Evolutionary conservation across 1,139 yeast genomes (phyloP).

Genomic region (Lodderomyces jiufengensis): DNA sequence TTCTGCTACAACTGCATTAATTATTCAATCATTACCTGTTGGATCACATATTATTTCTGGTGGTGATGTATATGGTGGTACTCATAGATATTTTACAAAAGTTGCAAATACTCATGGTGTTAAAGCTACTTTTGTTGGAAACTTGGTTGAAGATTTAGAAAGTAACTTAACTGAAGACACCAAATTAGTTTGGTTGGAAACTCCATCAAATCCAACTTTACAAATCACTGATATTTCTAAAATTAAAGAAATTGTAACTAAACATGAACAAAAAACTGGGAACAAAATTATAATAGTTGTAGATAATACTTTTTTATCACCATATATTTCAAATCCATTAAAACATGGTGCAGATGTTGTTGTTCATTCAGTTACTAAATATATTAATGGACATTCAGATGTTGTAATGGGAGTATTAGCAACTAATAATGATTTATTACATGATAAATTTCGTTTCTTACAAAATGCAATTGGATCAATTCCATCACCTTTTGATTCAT

Average conservation of each 20-base stretch:
- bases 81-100: constrained; percentile 86
- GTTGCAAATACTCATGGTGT: constrained; percentile 83
- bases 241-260: constrained; percentile 51
- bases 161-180: constrained; percentile 58
- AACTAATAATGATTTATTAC: constrained; percentile 58
- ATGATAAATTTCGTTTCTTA: constrained; percentile 66
- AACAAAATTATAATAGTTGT: constrained; percentile 63
- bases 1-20: constrained; percentile 79
- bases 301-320: constrained; percentile 93
- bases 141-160: constrained; percentile 59
- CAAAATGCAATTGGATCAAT: constrained; percentile 89
- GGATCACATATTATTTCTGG: constrained; percentile 76
- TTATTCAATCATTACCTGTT: constrained; percentile 69
- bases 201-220: constrained; percentile 87
- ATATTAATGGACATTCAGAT: constrained; percentile 90
- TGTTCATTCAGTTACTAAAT: constrained; percentile 86
- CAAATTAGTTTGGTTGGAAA: constrained; percentile 81
- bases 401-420: constrained; percentile 86
- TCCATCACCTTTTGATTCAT: constrained; percentile 86
- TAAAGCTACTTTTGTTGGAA: constrained; percentile 62
- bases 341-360: constrained; percentile 82
- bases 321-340: constrained; percentile 86
- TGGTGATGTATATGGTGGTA: constrained; percentile 92
- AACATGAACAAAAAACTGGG: constrained; percentile 46
- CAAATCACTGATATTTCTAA: constrained; percentile 66